Evolutionary conservation across 2,329 filamentous ascomycete species (phyloP).

Genomic region (Cytospora chrysosperma): DNA sequence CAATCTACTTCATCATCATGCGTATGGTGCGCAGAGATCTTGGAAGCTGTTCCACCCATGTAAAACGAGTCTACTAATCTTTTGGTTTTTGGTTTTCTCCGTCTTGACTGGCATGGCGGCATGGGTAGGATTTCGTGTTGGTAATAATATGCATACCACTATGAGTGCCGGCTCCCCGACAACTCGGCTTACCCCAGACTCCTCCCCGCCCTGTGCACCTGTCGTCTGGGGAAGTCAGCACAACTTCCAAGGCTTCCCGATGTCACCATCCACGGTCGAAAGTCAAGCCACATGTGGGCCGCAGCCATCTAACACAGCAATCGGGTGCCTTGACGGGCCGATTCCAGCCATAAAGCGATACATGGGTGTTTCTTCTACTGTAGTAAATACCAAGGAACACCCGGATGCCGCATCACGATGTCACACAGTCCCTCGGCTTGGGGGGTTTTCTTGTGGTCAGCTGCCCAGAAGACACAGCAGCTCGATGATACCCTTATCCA

Average conservation of each 20-base stretch:
- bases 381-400: not conserved
- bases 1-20: not conserved
- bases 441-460: slow-evolving; percentile 1
- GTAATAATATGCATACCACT: not conserved
- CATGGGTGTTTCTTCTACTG: slow-evolving; percentile 6
- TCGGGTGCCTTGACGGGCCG: slow-evolving; percentile 27
- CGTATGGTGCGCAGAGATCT: not conserved
- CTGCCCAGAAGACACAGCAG: slow-evolving; percentile 8
- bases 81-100: not conserved
- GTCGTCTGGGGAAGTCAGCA: slow-evolving; percentile 1
- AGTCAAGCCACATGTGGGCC: not conserved
- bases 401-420: not conserved
- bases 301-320: slow-evolving; percentile 7
- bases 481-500: slow-evolving; percentile 13
- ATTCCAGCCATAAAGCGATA: slow-evolving; percentile 23
- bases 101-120: slow-evolving; percentile 3
- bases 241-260: not conserved
- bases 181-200: slow-evolving; percentile 2
- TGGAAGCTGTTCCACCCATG: not conserved
- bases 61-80: too few species aligned
- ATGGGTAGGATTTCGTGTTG: slow-evolving; percentile 6
- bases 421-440: slow-evolving; percentile 5
- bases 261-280: not conserved
- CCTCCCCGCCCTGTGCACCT: slow-evolving; percentile 2
- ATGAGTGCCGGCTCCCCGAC: slow-evolving; percentile 9